A percentile compares a stretch with the other conserved stretches of the same genome.
These are phyloP conservation scores for Buddleja alternifolia DNA, from an alignment of 257 asterid genomes.

Conservation along the genomic window DNA sequence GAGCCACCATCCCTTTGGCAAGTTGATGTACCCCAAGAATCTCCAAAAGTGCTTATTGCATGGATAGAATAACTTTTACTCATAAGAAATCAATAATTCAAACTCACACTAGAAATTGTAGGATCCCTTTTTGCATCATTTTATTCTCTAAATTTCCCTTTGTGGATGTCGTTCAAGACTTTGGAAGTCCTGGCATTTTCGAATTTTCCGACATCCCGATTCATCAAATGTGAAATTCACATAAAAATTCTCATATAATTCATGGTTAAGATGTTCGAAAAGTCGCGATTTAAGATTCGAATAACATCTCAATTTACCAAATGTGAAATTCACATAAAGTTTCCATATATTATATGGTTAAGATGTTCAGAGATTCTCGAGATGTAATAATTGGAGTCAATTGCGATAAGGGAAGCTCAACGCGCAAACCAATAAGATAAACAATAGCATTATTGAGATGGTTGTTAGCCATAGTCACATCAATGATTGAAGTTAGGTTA, in stretches of 20 bases:
- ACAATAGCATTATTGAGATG: slow-evolving; percentile 37
- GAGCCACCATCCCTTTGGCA: no score
- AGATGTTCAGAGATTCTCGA: no score
- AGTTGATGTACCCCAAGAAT: not conserved
- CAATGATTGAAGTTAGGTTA: slow-evolving; percentile 37
- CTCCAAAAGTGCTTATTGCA: not conserved
- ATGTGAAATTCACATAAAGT: no score
- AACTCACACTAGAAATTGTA: no score
- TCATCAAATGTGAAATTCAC: no score
- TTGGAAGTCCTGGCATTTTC: no score
- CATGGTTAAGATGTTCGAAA: no score
- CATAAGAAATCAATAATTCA: not conserved
- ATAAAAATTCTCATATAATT: no score
- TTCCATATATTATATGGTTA: no score
- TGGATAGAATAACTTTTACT: not conserved
- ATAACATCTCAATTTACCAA: no score
- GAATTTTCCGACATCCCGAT: no score
- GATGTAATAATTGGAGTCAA: not conserved
- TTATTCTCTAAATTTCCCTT: not conserved
- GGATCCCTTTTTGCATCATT: not conserved
- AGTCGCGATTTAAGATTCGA: no score
- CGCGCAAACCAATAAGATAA: slow-evolving; percentile 14
- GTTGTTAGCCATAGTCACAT: slow-evolving; percentile 28
- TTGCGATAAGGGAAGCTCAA: not conserved
- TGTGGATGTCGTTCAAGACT: not conserved